Base-by-base conservation (phyloP, 1,284 basidiomycete genomes). In the Ceratobasidium theobromae region DNA sequence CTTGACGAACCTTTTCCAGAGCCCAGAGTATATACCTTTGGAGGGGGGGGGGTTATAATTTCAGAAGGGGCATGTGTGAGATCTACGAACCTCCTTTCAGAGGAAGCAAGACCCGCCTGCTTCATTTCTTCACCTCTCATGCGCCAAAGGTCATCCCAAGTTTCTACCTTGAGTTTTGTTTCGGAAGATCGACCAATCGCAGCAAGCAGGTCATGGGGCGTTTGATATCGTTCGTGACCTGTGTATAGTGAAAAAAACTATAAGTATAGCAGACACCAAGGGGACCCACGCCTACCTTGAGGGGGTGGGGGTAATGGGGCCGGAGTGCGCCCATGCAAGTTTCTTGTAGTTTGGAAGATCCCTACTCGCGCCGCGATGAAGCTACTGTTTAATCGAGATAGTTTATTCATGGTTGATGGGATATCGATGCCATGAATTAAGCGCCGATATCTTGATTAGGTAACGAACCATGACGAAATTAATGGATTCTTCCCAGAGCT, bases 1-100 rank as follows among this genome's bases (percentile, higher is more conserved):
- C 75, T 53, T 74, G 73, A 27, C 75, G 69, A 65, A 71, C 75
- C 68, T 75, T 76, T 43, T 76, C 75, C 28, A 74, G 67, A 11
- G 73, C 71, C 75, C 75, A 76, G 11, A 76, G 66, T 38, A 76
- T 69, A 68, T 72, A 75, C 40, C 71, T 73, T 66, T 18, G 8
- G 18, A 40, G 53, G 35, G 16, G 32, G 18, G 6, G 9, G 18
- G 43, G 18, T 45, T 45, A 45, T 5, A 6, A 11, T 8, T 21
- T 45, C 8, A 18, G 49, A 35, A 25, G 27, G 23, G 12, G 32
- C n/a, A 25, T 16, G 40, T 43, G 41, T 51, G 14, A 49, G 21
- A 8, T 12, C 25, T 23, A 53, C 72, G 46, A 68, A 69, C 65
- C 65, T 41, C 38, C 75, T 65, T 30, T 76, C 73, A 38, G 72